Evolutionary conservation across 306 rosid genomes (phyloP).

Genomic region (Luffa acutangula): DNA sequence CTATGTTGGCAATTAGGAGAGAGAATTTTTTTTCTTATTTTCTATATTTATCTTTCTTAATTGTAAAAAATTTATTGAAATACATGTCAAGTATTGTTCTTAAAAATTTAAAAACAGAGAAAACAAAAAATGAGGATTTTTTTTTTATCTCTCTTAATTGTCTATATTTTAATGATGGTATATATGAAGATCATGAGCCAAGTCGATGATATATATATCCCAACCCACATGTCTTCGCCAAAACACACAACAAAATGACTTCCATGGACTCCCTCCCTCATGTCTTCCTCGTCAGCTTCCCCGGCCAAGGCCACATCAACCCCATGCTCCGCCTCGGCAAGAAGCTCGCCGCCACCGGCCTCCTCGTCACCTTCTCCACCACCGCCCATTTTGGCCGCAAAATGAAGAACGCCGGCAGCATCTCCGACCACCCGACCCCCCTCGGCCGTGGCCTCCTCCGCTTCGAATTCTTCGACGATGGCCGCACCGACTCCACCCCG

Average conservation of each 20-base stretch:
- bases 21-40: too few species aligned
- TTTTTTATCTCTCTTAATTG: too few species aligned
- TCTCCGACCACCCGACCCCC: conserved; percentile 7
- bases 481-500: conserved; percentile 2
- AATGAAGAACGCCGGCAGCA: conserved; percentile 18
- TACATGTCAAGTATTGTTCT: too few species aligned
- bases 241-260: background rate
- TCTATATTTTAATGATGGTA: too few species aligned
- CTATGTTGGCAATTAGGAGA: too few species aligned
- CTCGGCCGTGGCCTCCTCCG: conserved; percentile 27
- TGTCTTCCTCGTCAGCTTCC: conserved; percentile 37
- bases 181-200: too few species aligned
- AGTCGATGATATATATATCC: too few species aligned
- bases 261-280: conserved; percentile 13
- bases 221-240: too few species aligned
- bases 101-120: too few species aligned
- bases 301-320: conserved; percentile 47
- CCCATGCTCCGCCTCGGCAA: conserved; percentile 51
- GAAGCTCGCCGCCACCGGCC: conserved; percentile 27
- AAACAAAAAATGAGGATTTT: too few species aligned
- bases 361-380: conserved; percentile 32
- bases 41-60: too few species aligned
- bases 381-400: conserved; percentile 10
- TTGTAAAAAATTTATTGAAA: too few species aligned
- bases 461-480: conserved; percentile 43